Conservation (phyloP, 768 basidiomycete species). For the Clitopilus passeckerianus region DNA sequence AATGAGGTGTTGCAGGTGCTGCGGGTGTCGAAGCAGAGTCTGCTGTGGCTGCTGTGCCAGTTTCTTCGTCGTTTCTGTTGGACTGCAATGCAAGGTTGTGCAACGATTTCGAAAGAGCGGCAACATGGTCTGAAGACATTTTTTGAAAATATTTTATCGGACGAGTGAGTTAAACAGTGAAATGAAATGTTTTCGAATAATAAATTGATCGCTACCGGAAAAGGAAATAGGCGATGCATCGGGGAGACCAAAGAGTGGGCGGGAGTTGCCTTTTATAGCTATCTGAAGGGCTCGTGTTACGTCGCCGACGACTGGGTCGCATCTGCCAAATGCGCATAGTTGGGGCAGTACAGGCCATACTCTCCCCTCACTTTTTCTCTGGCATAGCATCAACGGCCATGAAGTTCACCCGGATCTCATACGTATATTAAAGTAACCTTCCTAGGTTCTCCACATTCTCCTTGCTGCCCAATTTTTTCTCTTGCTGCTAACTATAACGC, state of each 20-base stretch:
- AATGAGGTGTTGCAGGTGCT: slow-evolving; percentile 25
- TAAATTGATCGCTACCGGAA: neutral
- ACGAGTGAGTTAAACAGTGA: slow-evolving; percentile 1
- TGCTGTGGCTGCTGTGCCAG: slow-evolving; percentile 11
- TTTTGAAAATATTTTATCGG: neutral
- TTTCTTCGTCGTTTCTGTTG: neutral
- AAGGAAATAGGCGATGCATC: neutral
- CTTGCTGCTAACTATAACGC: slow-evolving; percentile 11
- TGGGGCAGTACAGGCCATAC: slow-evolving; percentile 27
- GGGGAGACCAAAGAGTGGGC: slow-evolving; percentile 1
- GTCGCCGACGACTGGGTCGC: slow-evolving; percentile 31
- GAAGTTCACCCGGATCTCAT: slow-evolving; percentile 36
- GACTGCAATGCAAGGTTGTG: neutral
- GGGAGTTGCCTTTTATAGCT: slow-evolving; percentile 22
- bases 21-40: slow-evolving; percentile 3
- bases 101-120: neutral
- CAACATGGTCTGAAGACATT: neutral
- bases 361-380: slow-evolving; percentile 6
- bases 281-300: slow-evolving; percentile 25
- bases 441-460: slow-evolving; percentile 10
- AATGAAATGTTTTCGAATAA: slow-evolving; percentile 2
- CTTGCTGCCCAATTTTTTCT: slow-evolving; percentile 16
- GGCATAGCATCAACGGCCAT: slow-evolving; percentile 44
- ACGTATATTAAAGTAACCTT: slow-evolving; percentile 37
- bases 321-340: slow-evolving; percentile 39